These are phyloP conservation scores for Aspergillus sp. DNA, from an alignment of 2,329 filamentous ascomycete genomes.

Conservation along the genomic window DNA sequence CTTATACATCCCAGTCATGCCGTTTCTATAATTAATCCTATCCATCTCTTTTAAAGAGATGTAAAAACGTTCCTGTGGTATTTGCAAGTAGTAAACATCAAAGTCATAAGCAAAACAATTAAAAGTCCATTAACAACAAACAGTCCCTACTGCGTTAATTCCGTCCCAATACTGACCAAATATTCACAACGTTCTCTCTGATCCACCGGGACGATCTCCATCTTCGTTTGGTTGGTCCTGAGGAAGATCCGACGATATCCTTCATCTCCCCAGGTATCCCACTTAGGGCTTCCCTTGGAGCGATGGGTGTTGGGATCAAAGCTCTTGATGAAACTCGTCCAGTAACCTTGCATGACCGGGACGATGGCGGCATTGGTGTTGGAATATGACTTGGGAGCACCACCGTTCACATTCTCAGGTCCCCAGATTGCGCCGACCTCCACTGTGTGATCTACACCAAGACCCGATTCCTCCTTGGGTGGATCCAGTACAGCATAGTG, in stretches of 20 bases:
- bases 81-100: background rate
- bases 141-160: conserved; percentile 41
- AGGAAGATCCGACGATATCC: conserved; percentile 38
- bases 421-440: conserved; percentile 67
- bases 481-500: conserved; percentile 64
- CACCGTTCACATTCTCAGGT: conserved; percentile 48
- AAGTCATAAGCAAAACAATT: conserved; percentile 2
- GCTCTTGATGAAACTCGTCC: conserved; percentile 66
- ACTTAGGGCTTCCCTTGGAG: conserved; percentile 43
- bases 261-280: conserved; percentile 43
- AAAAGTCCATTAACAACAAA: background rate
- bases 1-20: no score
- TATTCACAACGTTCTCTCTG: conserved; percentile 46
- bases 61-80: no score
- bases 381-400: conserved; percentile 53
- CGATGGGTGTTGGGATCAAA: conserved; percentile 61
- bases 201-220: conserved; percentile 40
- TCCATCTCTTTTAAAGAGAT: no score
- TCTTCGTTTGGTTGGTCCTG: conserved; percentile 40
- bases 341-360: conserved; percentile 63
- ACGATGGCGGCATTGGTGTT: conserved; percentile 55
- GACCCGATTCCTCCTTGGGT: conserved; percentile 46
- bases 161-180: conserved; percentile 45
- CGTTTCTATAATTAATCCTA: no score
- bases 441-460: conserved; percentile 63